Percentiles rank a stretch among this genome's conserved stretches.
These are phyloP conservation scores for Neofusicoccum sp. DNA, from an alignment of 2,329 filamentous ascomycete genomes.

Conservation along the genomic window DNA sequence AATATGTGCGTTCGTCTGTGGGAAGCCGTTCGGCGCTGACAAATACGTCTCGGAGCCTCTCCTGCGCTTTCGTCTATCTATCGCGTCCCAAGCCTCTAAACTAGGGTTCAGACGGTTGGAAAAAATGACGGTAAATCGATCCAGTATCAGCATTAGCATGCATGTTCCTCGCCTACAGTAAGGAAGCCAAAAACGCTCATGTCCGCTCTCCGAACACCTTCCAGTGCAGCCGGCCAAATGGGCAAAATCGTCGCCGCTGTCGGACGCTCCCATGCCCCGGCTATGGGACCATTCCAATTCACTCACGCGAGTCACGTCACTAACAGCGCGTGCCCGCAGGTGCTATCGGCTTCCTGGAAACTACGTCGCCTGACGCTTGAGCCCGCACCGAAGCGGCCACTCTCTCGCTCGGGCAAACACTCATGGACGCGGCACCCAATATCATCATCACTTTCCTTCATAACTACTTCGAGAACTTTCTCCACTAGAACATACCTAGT, in stretches of 20 bases:
- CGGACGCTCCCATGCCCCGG: conserved; percentile 23
- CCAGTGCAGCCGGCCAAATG: neutral
- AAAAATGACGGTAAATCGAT: too few relatives aligned
- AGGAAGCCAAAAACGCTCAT: too few relatives aligned
- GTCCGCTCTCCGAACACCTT: too few relatives aligned
- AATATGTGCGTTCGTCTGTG: too few relatives aligned
- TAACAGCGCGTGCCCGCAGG: conserved; percentile 20
- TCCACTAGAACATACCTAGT: conserved; percentile 33
- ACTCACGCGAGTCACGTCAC: too few relatives aligned
- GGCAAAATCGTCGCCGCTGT: conserved; percentile 24
- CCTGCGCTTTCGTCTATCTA: too few relatives aligned
- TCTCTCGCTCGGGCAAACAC: conserved; percentile 30
- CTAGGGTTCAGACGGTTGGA: too few relatives aligned
- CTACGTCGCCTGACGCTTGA: conserved; percentile 29
- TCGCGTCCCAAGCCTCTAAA: too few relatives aligned
- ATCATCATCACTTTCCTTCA: conserved; percentile 37
- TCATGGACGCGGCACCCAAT: conserved; percentile 32
- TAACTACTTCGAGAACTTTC: conserved; percentile 38
- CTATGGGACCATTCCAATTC: neutral
- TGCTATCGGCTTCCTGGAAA: conserved; percentile 34
- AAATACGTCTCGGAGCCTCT: too few relatives aligned
- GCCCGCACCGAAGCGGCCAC: conserved; percentile 32
- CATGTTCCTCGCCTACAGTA: too few relatives aligned
- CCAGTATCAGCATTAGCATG: too few relatives aligned
- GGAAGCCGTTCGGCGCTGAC: too few relatives aligned